Percentiles rank a stretch among this genome's conserved stretches.
phyloP scores from a whole-genome alignment of 441 rosid species.

The Kokia cookei region DNA sequence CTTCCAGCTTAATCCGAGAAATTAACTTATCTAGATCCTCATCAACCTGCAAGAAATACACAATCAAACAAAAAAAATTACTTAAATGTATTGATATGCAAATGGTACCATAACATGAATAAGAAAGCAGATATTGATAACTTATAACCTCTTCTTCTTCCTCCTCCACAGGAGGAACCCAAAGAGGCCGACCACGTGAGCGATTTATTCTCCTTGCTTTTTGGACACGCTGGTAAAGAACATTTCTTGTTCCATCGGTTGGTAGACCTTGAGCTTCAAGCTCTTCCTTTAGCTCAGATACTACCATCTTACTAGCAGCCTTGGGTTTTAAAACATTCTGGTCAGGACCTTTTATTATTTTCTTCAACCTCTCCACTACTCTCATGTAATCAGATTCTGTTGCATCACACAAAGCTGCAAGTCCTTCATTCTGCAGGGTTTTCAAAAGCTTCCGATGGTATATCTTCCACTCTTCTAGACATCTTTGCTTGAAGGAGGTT shows the following conservation, averaged over 20 bases:
- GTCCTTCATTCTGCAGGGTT: constrained; percentile 74
- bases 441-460: constrained; percentile 74
- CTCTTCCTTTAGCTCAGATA: constrained; percentile 90
- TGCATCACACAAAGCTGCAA: constrained; percentile 62
- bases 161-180: constrained; percentile 97
- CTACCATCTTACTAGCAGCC: constrained; percentile 98
- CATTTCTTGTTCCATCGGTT: constrained; percentile 93
- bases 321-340: constrained; percentile 83
- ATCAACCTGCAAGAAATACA: constrained; percentile 49
- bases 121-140: neutral
- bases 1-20: constrained; percentile 75
- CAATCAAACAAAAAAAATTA: neutral
- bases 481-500: constrained; percentile 86
- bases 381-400: constrained; percentile 80
- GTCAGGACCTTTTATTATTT: constrained; percentile 74
- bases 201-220: constrained; percentile 97
- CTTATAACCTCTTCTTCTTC: constrained; percentile 82
- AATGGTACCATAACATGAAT: neutral
- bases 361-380: constrained; percentile 69
- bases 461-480: constrained; percentile 71
- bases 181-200: constrained; percentile 94
- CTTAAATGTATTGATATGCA: neutral
- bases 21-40: constrained; percentile 84
- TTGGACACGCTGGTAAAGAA: constrained; percentile 98
- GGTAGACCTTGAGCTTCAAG: constrained; percentile 95